phyloP scores from a whole-genome alignment of 2,329 filamentous ascomycete genomes.

The Stromatinia cepivora region DNA sequence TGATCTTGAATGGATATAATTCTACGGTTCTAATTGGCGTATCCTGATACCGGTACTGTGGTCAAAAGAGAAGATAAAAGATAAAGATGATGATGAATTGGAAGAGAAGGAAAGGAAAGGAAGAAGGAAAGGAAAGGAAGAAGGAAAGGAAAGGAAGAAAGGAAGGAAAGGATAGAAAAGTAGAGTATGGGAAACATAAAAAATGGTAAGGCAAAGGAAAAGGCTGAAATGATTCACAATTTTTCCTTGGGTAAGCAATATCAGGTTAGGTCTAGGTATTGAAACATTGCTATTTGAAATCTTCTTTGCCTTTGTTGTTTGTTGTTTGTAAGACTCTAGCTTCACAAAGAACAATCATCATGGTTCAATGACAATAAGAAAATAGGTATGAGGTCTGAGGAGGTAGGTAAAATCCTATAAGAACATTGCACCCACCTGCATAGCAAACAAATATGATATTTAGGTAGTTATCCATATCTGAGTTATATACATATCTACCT shows the following conservation, averaged over 20 bases:
- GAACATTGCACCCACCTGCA: too few species aligned
- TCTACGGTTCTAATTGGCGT: background rate
- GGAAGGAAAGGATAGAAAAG: background rate
- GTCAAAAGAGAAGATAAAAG: background rate
- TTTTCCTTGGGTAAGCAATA: background rate
- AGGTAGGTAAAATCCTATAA: too few species aligned
- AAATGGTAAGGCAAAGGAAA: background rate
- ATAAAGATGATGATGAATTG: background rate
- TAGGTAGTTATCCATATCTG: too few species aligned
- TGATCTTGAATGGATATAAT: background rate
- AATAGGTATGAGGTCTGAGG: too few species aligned
- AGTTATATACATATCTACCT: too few species aligned
- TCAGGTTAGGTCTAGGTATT: too few species aligned
- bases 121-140: background rate
- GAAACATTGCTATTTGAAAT: background rate
- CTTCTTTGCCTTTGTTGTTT: background rate
- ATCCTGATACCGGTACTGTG: background rate
- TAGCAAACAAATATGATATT: too few species aligned
- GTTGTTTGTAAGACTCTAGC: too few species aligned
- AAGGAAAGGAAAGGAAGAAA: too few species aligned
- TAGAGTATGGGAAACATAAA: background rate
- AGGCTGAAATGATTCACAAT: background rate
- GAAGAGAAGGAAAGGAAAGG: background rate
- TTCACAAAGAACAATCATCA: background rate
- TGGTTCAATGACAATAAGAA: too few species aligned